phyloP scores from a whole-genome alignment of 306 rosid genomes.

The Vigna hirtella region DNA sequence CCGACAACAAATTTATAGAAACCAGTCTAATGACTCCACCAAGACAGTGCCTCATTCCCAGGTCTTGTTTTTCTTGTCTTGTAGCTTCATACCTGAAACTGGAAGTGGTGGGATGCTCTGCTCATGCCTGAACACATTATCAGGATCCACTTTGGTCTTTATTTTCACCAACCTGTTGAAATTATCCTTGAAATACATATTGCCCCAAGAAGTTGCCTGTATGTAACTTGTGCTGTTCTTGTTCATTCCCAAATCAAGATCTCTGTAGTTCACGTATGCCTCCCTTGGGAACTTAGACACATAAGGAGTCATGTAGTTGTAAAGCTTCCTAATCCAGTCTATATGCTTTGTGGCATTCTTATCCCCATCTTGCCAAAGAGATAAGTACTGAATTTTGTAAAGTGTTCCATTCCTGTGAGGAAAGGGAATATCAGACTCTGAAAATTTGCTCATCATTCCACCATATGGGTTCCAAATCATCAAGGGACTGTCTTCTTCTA shows the following conservation, averaged over 20 bases:
- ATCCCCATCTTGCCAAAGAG: slow-evolving; percentile 55
- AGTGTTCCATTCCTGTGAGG: slow-evolving; percentile 80
- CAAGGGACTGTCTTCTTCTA: slow-evolving; percentile 59
- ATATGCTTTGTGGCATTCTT: slow-evolving; percentile 55
- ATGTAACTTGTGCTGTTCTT: slow-evolving; percentile 51
- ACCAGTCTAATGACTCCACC: background rate
- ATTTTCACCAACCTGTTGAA: slow-evolving; percentile 67
- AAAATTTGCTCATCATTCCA: slow-evolving; percentile 67
- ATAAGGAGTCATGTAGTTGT: slow-evolving; percentile 74
- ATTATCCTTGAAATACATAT: slow-evolving; percentile 75
- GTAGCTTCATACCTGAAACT: slow-evolving; percentile 32
- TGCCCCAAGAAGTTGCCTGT: slow-evolving; percentile 76
- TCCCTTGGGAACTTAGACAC: slow-evolving; percentile 77
- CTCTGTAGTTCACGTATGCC: slow-evolving; percentile 86
- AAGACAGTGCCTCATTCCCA: slow-evolving; percentile 33
- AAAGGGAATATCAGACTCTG: slow-evolving; percentile 70
- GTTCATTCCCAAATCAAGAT: slow-evolving; percentile 87
- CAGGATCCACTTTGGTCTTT: slow-evolving; percentile 80
- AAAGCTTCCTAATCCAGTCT: slow-evolving; percentile 78
- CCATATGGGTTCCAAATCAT: slow-evolving; percentile 81
- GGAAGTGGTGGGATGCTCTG: slow-evolving; percentile 89
- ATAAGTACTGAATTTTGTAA: slow-evolving; percentile 72
- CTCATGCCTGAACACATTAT: slow-evolving; percentile 85
- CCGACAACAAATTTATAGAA: slow-evolving; percentile 30
- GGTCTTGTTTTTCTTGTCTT: slow-evolving; percentile 32